Conservation (phyloP, 2,329 filamentous ascomycete genomes). For the Colletotrichum liriopes region DNA sequence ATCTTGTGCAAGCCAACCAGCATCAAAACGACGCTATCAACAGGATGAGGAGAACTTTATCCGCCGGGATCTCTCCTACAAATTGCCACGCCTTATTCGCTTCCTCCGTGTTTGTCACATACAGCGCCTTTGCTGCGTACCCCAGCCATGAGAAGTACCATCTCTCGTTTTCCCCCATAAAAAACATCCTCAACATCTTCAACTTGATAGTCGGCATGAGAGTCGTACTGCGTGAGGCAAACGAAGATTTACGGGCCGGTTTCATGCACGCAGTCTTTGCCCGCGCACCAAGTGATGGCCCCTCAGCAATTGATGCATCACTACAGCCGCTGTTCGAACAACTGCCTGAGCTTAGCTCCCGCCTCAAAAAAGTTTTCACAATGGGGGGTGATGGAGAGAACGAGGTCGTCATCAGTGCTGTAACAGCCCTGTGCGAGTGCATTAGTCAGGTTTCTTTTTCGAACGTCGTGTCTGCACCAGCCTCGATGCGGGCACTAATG, state of each 20-base stretch:
- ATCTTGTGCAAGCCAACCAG: constrained; percentile 49
- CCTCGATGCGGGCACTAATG: constrained; percentile 45
- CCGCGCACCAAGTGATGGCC: background rate
- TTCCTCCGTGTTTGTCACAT: constrained; percentile 50
- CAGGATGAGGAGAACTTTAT: constrained; percentile 47
- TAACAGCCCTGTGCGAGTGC: constrained; percentile 16
- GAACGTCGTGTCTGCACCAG: constrained; percentile 32
- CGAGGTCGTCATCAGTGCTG: constrained; percentile 14
- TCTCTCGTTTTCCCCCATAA: constrained; percentile 45
- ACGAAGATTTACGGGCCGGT: constrained; percentile 44
- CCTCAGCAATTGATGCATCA: constrained; percentile 11
- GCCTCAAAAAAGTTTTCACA: background rate
- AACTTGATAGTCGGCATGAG: constrained; percentile 51
- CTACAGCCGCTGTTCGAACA: constrained; percentile 19
- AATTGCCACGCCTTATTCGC: constrained; percentile 53
- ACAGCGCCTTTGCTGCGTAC: constrained; percentile 51
- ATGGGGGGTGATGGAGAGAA: constrained; percentile 22
- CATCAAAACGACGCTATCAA: constrained; percentile 53
- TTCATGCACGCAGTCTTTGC: constrained; percentile 45
- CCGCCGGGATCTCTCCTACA: constrained; percentile 47
- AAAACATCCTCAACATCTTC: constrained; percentile 53
- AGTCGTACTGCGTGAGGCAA: constrained; percentile 49
- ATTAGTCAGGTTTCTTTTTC: constrained; percentile 21
- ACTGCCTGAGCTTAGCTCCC: constrained; percentile 5
- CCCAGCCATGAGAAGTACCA: constrained; percentile 37